Conservation (phyloP, 1,284 basidiomycete species). For the Moesziomyces antarcticus region DNA sequence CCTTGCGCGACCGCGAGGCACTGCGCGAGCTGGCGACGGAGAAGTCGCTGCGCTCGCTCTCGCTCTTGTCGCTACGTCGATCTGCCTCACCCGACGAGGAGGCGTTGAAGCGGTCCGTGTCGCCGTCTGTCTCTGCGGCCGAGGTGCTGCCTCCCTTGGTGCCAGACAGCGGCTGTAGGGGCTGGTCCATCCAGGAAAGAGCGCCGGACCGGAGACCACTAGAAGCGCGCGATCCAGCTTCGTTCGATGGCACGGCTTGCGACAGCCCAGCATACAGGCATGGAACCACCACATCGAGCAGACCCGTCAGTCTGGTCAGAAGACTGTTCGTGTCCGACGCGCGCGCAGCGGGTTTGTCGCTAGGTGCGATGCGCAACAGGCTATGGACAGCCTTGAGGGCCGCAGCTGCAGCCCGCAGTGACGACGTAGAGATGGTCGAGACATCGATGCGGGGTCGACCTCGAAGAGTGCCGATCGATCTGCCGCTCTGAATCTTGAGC, state of each 20-base stretch:
- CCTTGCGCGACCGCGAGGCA: constrained; percentile 8
- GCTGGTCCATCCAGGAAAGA: constrained; percentile 14
- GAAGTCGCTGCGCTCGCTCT: constrained; percentile 39
- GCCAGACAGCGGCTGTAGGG: neutral
- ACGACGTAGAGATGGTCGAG: constrained; percentile 9
- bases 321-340: neutral
- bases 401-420: constrained; percentile 34
- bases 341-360: neutral
- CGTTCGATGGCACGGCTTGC: neutral
- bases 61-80: constrained; percentile 37
- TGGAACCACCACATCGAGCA: constrained; percentile 22
- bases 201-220: constrained; percentile 15
- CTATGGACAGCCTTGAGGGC: constrained; percentile 32
- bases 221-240: constrained; percentile 2
- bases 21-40: constrained; percentile 9
- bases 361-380: constrained; percentile 12
- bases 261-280: constrained; percentile 16
- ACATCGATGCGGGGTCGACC: constrained; percentile 6
- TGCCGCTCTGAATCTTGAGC: constrained; percentile 22
- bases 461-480: neutral
- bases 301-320: neutral
- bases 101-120: neutral
- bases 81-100: constrained; percentile 28
- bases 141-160: neutral
- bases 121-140: neutral